A percentile compares a stretch with the other conserved stretches of the same genome.
phyloP scores from a whole-genome alignment of 768 basidiomycete species.

The Serendipita indica region DNA sequence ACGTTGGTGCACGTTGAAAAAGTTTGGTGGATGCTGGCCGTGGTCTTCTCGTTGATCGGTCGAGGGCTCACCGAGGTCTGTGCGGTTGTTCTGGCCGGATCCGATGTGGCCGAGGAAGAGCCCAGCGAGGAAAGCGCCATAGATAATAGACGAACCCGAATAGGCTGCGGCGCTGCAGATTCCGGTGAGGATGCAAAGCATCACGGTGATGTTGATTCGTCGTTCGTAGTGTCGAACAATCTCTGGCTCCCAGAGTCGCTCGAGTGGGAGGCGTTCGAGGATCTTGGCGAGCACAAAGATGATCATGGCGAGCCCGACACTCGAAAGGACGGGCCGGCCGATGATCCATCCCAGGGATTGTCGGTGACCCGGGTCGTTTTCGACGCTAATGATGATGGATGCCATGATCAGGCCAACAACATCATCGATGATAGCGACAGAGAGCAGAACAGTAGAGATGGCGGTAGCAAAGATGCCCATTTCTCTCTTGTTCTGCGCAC shows the following conservation, averaged over 20 bases:
- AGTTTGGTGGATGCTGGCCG: slow-evolving; percentile 15
- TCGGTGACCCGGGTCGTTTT: slow-evolving; percentile 13
- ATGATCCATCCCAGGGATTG: slow-evolving; percentile 25
- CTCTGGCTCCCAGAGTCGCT: not conserved
- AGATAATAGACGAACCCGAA: slow-evolving; percentile 43
- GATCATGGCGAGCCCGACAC: slow-evolving; percentile 33
- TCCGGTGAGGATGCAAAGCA: not conserved
- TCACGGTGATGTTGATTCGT: not conserved
- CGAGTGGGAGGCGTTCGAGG: slow-evolving; percentile 17
- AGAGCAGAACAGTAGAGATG: slow-evolving; percentile 42
- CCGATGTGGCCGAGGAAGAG: slow-evolving; percentile 24
- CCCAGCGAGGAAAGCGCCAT: slow-evolving; percentile 49
- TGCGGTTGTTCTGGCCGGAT: not conserved
- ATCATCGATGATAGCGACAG: slow-evolving; percentile 53
- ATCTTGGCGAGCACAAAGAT: slow-evolving; percentile 25
- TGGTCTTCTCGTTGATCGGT: slow-evolving; percentile 11
- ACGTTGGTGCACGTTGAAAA: slow-evolving; percentile 23
- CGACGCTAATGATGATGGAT: slow-evolving; percentile 34
- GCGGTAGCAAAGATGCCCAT: slow-evolving; percentile 33
- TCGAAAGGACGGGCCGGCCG: slow-evolving; percentile 40
- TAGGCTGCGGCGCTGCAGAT: slow-evolving; percentile 28
- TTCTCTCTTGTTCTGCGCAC: slow-evolving; percentile 12
- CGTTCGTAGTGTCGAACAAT: not conserved
- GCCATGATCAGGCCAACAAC: slow-evolving; percentile 46
- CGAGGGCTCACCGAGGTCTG: not conserved